A percentile compares a stretch with the other conserved stretches of the same genome.
phyloP scores from a whole-genome alignment of 2,329 filamentous ascomycete genomes.

The Paraphoma chrysanthemicola region DNA sequence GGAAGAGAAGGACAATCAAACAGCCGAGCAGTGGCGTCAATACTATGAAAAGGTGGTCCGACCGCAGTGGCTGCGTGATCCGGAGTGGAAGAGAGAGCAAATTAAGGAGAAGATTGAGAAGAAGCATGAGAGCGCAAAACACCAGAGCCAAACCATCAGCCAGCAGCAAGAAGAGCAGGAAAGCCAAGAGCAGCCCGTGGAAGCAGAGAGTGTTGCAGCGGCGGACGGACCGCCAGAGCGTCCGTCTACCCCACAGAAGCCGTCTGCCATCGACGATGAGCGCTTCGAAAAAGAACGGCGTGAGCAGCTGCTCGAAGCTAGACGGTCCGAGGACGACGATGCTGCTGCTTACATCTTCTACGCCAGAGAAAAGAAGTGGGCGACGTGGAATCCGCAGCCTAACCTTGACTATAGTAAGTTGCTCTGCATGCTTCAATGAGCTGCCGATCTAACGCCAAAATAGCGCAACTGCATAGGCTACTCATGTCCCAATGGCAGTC shows the following conservation, averaged over 20 bases:
- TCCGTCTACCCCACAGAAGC: neutral
- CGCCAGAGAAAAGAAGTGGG: slow-evolving; percentile 18
- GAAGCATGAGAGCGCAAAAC: slow-evolving; percentile 5
- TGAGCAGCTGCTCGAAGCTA: slow-evolving; percentile 9
- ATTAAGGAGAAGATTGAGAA: slow-evolving; percentile 26
- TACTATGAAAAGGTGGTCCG: slow-evolving; percentile 44
- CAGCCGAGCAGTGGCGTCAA: slow-evolving; percentile 40
- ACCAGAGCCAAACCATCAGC: slow-evolving; percentile 11
- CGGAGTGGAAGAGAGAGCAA: slow-evolving; percentile 26
- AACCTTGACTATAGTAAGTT: slow-evolving; percentile 21
- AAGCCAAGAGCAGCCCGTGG: neutral
- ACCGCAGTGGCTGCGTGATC: slow-evolving; percentile 40
- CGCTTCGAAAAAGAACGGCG: slow-evolving; percentile 9
- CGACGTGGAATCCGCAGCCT: slow-evolving; percentile 19
- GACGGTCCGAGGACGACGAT: slow-evolving; percentile 6
- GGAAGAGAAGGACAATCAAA: slow-evolving; percentile 20
- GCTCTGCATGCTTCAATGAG: neutral
- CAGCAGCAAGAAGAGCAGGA: slow-evolving; percentile 8
- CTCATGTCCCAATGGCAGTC: neutral
- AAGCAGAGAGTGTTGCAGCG: neutral
- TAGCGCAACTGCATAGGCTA: neutral
- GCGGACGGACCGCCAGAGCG: neutral
- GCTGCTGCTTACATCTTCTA: slow-evolving; percentile 26
- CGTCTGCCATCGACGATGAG: slow-evolving; percentile 8
- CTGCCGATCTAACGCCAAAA: neutral